Evolutionary conservation across 2,329 filamentous ascomycete genomes (phyloP).

Genomic region (Mollisia scopiformis): DNA sequence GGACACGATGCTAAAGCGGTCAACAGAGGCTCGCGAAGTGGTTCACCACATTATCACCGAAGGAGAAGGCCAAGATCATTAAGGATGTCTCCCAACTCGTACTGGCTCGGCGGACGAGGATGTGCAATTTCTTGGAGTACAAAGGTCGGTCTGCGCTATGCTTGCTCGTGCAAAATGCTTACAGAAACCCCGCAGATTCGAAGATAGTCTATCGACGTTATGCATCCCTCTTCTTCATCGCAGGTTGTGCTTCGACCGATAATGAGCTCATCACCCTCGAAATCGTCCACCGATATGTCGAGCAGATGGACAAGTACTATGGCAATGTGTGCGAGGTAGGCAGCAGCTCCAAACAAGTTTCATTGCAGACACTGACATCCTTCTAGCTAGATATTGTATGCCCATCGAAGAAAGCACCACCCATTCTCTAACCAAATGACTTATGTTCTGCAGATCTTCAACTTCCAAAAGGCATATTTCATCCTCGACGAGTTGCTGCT

Average conservation of each 20-base stretch:
- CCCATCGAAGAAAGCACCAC: background rate
- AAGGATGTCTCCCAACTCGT: constrained; percentile 99
- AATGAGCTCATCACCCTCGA: constrained; percentile 98
- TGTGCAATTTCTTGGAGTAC: constrained; percentile 99
- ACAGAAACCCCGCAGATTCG: constrained; percentile 65
- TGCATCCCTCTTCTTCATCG: constrained; percentile 98
- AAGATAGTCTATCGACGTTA: constrained; percentile 99
- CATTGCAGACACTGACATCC: constrained; percentile 12
- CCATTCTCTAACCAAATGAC: background rate
- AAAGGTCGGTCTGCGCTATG: constrained; percentile 67
- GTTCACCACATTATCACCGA: constrained; percentile 97
- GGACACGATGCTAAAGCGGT: constrained; percentile 25
- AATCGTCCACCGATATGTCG: constrained; percentile 98
- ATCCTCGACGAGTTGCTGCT: constrained; percentile 95
- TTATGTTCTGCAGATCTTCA: constrained; percentile 71
- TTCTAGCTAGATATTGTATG: constrained; percentile 33
- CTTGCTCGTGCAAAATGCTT: background rate
- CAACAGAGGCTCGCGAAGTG: constrained; percentile 94
- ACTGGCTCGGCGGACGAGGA: constrained; percentile 90
- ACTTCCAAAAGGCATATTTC: constrained; percentile 99
- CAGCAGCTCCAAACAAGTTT: background rate
- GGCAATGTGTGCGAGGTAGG: constrained; percentile 96
- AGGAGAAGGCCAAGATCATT: constrained; percentile 99
- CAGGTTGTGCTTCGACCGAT: constrained; percentile 93
- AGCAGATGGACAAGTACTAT: constrained; percentile 99